Evolutionary conservation across 176 grass and related monocot species (phyloP).

Genomic region (Musa troglodytarum): DNA sequence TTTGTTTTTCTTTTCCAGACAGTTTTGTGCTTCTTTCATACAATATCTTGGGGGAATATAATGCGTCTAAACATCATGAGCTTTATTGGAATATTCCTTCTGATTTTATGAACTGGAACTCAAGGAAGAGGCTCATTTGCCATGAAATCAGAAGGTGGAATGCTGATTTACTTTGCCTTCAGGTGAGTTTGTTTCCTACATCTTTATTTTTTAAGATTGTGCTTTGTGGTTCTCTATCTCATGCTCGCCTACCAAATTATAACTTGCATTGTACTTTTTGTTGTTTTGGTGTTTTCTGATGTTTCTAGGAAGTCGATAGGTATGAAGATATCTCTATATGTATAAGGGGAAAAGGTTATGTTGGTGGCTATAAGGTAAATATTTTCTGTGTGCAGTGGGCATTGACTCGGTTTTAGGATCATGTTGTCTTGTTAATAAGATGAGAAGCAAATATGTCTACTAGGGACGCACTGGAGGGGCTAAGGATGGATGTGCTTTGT

Average conservation of each 20-base stretch:
- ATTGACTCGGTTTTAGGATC: constrained; percentile 1
- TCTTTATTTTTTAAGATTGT: not conserved
- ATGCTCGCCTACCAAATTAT: not conserved
- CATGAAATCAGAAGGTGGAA: constrained; percentile 61
- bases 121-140: constrained; percentile 54
- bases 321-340: constrained; percentile 39
- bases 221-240: not conserved
- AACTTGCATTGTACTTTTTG: too few species aligned
- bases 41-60: constrained; percentile 79
- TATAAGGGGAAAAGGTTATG: constrained; percentile 55
- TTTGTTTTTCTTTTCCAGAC: constrained; percentile 28
- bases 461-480: constrained; percentile 60
- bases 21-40: constrained; percentile 68
- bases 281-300: not conserved
- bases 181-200: constrained; percentile 28
- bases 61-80: constrained; percentile 44
- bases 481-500: constrained; percentile 79
- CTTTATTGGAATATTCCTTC: constrained; percentile 59
- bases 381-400: not conserved
- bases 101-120: constrained; percentile 64
- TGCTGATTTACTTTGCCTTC: constrained; percentile 79
- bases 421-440: constrained; percentile 1
- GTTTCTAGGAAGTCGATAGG: constrained; percentile 70
- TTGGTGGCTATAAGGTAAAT: constrained; percentile 63
- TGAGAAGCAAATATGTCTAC: not conserved